Percentiles rank a stretch among this genome's conserved stretches.
Evolutionary conservation across 768 basidiomycete genomes (phyloP).

Genomic region (Hypholoma sublateritium): DNA sequence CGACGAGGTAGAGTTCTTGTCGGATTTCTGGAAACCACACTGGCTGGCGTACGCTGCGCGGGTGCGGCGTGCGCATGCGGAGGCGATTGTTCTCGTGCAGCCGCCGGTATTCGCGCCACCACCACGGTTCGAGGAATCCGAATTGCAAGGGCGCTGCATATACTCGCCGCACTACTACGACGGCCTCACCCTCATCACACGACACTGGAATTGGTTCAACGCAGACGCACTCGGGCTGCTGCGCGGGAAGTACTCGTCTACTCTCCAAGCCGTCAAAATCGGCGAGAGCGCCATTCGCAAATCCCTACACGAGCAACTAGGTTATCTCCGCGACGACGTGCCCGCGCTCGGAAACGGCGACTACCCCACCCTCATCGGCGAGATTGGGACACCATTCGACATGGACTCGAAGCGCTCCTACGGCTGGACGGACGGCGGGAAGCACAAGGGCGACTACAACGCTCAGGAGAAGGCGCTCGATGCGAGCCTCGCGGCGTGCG

Average conservation of each 20-base stretch:
- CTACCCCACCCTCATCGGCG: constrained; percentile 92
- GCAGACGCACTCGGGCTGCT: constrained; percentile 93
- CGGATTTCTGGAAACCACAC: constrained; percentile 81
- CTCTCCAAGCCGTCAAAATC: constrained; percentile 53
- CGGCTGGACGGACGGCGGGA: constrained; percentile 69
- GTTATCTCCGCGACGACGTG: constrained; percentile 73
- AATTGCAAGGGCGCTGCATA: constrained; percentile 63
- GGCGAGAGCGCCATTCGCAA: constrained; percentile 84
- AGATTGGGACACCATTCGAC: constrained; percentile 94
- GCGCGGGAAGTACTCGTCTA: constrained; percentile 67
- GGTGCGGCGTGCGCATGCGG: constrained; percentile 70
- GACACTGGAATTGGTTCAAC: constrained; percentile 95
- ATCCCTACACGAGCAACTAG: constrained; percentile 81
- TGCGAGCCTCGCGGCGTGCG: constrained; percentile 75
- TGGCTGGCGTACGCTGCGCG: constrained; percentile 53
- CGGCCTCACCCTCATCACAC: constrained; percentile 87
- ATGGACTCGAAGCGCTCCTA: constrained; percentile 89
- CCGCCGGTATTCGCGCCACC: constrained; percentile 88
- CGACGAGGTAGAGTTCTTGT: constrained; percentile 62
- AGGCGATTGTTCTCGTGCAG: constrained; percentile 87
- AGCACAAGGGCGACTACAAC: constrained; percentile 72
- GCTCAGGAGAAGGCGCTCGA: constrained; percentile 84
- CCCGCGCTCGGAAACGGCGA: constrained; percentile 47
- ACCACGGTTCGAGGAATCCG: constrained; percentile 54
- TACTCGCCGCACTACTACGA: constrained; percentile 93